phyloP scores from a whole-genome alignment of 1,284 basidiomycete genomes.

The Sanghuangporus baumii region DNA sequence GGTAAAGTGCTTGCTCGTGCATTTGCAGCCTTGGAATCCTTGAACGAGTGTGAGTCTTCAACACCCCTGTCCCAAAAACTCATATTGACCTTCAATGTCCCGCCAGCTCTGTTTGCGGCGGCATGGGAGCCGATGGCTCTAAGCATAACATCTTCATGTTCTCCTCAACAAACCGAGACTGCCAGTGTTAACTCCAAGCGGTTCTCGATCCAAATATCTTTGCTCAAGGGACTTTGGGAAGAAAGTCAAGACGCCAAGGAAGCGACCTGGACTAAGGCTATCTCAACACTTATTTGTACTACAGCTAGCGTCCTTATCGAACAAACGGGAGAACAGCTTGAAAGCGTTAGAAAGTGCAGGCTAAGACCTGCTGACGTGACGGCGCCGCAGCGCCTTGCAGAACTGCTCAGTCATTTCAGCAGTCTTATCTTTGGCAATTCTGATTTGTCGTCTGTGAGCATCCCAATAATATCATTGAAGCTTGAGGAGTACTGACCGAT shows the following conservation, averaged over 20 bases:
- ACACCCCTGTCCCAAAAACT: neutral
- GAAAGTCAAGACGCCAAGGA: neutral
- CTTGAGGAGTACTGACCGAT: neutral
- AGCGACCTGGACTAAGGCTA: neutral
- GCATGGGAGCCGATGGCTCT: slow-evolving; percentile 39
- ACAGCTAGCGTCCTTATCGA: neutral
- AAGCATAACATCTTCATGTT: neutral
- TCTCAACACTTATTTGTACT: slow-evolving; percentile 3
- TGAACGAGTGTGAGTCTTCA: slow-evolving; percentile 37
- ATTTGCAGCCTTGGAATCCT: slow-evolving; percentile 34
- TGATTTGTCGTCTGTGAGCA: slow-evolving; percentile 34
- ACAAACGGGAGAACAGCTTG: neutral
- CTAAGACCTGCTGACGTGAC: neutral
- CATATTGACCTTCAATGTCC: slow-evolving; percentile 5
- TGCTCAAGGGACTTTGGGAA: neutral
- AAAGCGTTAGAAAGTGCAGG: neutral
- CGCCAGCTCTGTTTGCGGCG: slow-evolving; percentile 36
- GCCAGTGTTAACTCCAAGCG: neutral
- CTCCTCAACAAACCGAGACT: neutral
- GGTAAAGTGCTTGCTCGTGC: slow-evolving; percentile 41
- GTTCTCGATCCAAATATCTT: neutral
- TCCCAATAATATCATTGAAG: neutral
- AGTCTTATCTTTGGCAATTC: slow-evolving; percentile 35
- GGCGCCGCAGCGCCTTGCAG: slow-evolving; percentile 25
- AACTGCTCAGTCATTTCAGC: slow-evolving; percentile 38